Base-by-base conservation (phyloP, 2,329 filamentous ascomycete genomes). In the Aspergillus sp. region DNA sequence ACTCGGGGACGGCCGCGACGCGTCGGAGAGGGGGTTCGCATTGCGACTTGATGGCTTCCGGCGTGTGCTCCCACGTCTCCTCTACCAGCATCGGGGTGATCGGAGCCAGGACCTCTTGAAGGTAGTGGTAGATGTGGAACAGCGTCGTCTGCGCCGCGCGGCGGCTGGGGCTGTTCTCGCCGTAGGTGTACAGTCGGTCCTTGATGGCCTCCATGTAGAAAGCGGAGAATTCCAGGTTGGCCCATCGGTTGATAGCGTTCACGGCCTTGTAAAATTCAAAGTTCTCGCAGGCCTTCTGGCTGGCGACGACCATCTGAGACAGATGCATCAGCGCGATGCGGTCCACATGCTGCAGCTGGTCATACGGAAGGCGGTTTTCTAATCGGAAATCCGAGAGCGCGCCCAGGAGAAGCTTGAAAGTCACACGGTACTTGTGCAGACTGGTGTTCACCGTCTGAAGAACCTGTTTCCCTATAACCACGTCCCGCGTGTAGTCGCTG, bases 161-260 rank as follows among this genome's bases (percentile, higher is more conserved):
- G 55, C 86, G 80, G 52, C 90, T 77, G 4, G 84, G 81, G 51
- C 90, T 89, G 14, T 84, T 82, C 14, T 85, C 85, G 61, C 88
- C 85, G 31, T 90, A 91, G 50, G 93, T 95, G 79, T 99, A 99
- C 1, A 98, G 81, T 3, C 91, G 84, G 70, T 99, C 95, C 76
- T 99, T 99, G 68, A 93, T 82, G 0, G 90, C 87, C 75, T 99
- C 95, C 58, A 99, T 86, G 74, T 98, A 99, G 75, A 97, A 96
- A 0, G 94, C 89, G 0, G 92, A 97, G 24, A 99, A 83, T 66
- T 97, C 91, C 24, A 83, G 87, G 57, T 87, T 87, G 60, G 96
- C 83, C 88, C 93, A 97, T 63, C 86, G 85, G 75, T 93, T 96
- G 64, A 98, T 82, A 4, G 84, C 77, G 60, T 82, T 86, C 6